Base-by-base conservation (phyloP, 441 rosid species). In the Isatis lusitanica region DNA sequence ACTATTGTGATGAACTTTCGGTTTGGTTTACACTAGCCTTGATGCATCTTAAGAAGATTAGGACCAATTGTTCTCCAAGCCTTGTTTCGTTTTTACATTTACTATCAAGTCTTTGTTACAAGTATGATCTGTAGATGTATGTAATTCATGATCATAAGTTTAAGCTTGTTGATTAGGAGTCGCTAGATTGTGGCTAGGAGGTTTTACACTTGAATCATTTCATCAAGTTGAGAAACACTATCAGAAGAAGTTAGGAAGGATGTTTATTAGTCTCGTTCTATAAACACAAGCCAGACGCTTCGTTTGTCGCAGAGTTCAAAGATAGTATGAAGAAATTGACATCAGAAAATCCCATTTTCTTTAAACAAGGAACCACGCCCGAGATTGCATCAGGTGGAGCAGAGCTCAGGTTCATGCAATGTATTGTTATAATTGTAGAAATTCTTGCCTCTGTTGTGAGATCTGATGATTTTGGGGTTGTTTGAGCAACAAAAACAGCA, bases 281-380 rank as follows among this genome's bases (percentile, higher is more conserved):
- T 21, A 88, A 89, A 76, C 90, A 89, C 15, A 91, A 92, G 68
- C 97, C 97, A 5, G 94, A 90, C 83, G 84, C 92, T 16, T 63
- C 79, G 61, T 92, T 92, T 78, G 77, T 89, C 6, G 90, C 96
- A 0, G 87, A 82, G 61, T 96, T 93, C 5, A 80, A 87, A 85
- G 88, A 91, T 69, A 87, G 94, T 74, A 77, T 88, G 38, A 83
- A 67, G 73, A 82, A 76, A 66, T 44, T 80, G 24, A 64, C 71
- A 4, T 35, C 18, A 35, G 6, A 47, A 36, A 39, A 18, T 61
- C 21, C 36, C 61, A 9, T 35, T 44, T 6, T 52, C 21, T 1
- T 0, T 43, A 17, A 51, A 21, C 61, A 47, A 38, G 26, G 59
- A 62, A 15, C 40, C 28, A 36, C 18, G 38, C 24, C 7, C 1